phyloP scores from a whole-genome alignment of 2,329 filamentous ascomycete genomes.

The Aspergillus sojae region DNA sequence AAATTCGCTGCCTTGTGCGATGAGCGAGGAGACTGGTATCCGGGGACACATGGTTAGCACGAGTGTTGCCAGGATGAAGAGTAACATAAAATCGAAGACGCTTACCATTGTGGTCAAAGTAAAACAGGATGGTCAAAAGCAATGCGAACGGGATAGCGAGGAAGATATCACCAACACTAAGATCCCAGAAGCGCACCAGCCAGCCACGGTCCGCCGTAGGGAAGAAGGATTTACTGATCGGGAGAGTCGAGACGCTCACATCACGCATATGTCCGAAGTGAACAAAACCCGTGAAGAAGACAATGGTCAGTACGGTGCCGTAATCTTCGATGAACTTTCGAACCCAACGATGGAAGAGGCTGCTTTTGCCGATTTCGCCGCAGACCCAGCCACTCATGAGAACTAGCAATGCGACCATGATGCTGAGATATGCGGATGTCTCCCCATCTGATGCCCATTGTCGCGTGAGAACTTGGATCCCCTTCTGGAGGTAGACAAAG shows the following conservation, averaged over 20 bases:
- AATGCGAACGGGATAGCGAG: conserved; percentile 85
- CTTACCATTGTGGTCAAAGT: conserved; percentile 84
- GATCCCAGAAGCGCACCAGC: conserved; percentile 81
- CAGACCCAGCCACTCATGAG: conserved; percentile 76
- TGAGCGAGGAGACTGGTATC: conserved; percentile 71
- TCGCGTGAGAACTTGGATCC: conserved; percentile 78
- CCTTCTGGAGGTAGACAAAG: conserved; percentile 89
- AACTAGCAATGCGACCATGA: conserved; percentile 75
- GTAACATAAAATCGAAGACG: background rate
- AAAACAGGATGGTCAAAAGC: conserved; percentile 81
- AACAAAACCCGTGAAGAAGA: conserved; percentile 90
- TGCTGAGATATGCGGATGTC: conserved; percentile 72
- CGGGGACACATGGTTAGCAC: background rate
- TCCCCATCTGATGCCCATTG: conserved; percentile 66
- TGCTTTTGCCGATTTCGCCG: conserved; percentile 69
- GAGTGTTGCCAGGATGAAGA: background rate
- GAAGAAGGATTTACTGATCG: conserved; percentile 75
- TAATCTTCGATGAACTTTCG: conserved; percentile 88
- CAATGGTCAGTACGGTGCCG: conserved; percentile 76
- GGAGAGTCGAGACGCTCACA: conserved; percentile 70
- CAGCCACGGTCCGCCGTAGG: conserved; percentile 74
- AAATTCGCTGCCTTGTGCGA: conserved; percentile 81
- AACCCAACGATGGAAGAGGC: conserved; percentile 72
- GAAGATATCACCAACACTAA: conserved; percentile 73
- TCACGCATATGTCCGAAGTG: conserved; percentile 80